Evolutionary conservation across 345 rosid genomes (phyloP), one percentile per base, ranked within the genome.

Genomic region (Ceriops decandra): DNA sequence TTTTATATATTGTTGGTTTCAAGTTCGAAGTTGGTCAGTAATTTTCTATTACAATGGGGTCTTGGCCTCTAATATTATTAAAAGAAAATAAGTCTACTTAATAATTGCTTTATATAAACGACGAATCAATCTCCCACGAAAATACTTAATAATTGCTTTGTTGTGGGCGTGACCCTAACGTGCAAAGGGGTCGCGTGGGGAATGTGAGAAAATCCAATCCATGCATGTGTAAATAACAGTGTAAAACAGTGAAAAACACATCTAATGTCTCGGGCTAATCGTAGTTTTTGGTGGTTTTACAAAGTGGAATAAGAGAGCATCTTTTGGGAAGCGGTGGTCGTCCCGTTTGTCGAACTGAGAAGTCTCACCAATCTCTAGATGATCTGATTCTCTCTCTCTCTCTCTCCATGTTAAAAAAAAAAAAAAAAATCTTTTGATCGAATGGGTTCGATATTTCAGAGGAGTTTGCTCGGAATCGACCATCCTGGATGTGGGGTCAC

Each of bases 301-400:
- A 81, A 82, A 82, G 85, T 69, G 73, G 71, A 68, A 72, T 62
- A 69, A 70, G 89, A 81, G 85, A 76, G 93, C 91, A 85, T 87
- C 84, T 87, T 87, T 90, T 81, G 91, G 79, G 87, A 92, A 88
- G 95, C 84, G 93, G 86, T 87, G 90, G 91, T 84, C 85, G 87
- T 87, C 86, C 85, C 80, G 78, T 79, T 83, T 84, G 82, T 85
- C 85, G 72, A 86, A 79, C 87, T 62, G 65, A 28, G 69, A n/a
- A 30, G 17, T 42, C 17, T 66, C 85, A 72, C 74, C 90, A 85
- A 89, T 87, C 90, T 87, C 90, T 57, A 89, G 84, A 84, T 83
- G 86, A 89, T 87, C 89, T 63, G 86, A 87, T 85, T 89, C 90
- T 84, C 82, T 73, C 62, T 31, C 67, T 62, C 73, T 62, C 73